Base-by-base conservation (phyloP, 768 basidiomycete genomes). In the Boletus sp. region DNA sequence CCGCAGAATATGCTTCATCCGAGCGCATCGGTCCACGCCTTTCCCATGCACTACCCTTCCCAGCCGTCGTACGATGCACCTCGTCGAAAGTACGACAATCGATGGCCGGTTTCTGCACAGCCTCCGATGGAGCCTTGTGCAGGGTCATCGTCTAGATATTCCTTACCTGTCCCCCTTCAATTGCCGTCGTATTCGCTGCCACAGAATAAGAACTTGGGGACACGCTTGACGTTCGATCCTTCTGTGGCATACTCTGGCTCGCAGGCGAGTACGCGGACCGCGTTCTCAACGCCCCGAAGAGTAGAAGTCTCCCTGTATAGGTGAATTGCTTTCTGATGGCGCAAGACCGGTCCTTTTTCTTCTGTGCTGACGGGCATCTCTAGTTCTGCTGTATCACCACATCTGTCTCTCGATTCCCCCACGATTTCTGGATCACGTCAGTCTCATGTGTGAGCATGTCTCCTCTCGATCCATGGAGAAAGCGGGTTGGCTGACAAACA, bases 341-440 rank as follows among this genome's bases (percentile, higher is more conserved):
- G 54, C 33, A 10, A 36, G 32, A 24, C 10, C 32, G 29, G 47
- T 30, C 17, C 33, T 6, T 50, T 14, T 33, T 5, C 4, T 62
- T 24, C 51, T 28, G 24, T 49, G 5, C 45, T 68, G 58, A 60
- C 33, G 17, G 29, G 49, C 10, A 48, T 24, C 24, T 52, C 33
- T 61, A 84, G 84, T 62, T 77, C 81, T 50, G 77, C 83, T 36
- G 80, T 86, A 20, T 81, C 83, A 51, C 75, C 81, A 3, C 77
- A 82, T 48, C 54, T 82, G 24, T 60, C 69, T 37, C 56, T 60
- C 33, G 62, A 52, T 32, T 44, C 62, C 17, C 10, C 52, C 24
- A 29, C 30, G 47, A 44, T 15, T 17, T 24, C 24, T 24, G 54
- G 30, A 45, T 52, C 67, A 32, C 62, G 57, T 3, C 62, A 52